Percentiles rank a stretch among this genome's conserved stretches.
Evolutionary conservation across 192 early-diverging fungal species (phyloP).

Genomic region (Coemansia sp.): DNA sequence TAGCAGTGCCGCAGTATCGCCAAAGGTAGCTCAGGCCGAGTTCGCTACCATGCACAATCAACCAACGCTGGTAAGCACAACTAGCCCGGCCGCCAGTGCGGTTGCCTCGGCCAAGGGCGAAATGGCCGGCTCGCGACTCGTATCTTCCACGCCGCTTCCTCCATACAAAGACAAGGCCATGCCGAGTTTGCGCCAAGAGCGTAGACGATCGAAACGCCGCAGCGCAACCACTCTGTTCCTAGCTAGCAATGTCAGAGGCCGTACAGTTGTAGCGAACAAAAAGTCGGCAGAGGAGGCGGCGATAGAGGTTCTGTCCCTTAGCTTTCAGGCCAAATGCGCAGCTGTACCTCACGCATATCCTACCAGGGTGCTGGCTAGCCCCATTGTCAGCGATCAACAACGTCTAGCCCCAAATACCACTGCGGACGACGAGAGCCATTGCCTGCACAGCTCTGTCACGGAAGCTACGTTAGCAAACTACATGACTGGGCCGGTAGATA

Average conservation of each 20-base stretch:
- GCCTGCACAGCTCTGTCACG: neutral
- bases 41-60: slow-evolving; percentile 32
- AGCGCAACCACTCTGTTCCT: slow-evolving; percentile 47
- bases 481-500: neutral
- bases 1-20: slow-evolving; percentile 6
- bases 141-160: neutral
- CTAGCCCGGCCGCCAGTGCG: neutral
- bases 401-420: neutral
- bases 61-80: slow-evolving; percentile 30
- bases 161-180: slow-evolving; percentile 7
- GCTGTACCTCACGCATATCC: neutral
- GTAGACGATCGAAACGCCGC: slow-evolving; percentile 43
- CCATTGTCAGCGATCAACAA: neutral
- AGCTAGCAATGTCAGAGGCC: slow-evolving; percentile 13
- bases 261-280: slow-evolving; percentile 12
- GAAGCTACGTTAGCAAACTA: neutral
- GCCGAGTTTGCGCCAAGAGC: slow-evolving; percentile 28
- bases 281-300: slow-evolving; percentile 31
- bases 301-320: slow-evolving; percentile 14
- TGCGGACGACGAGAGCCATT: neutral
- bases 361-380: neutral
- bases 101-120: neutral
- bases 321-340: neutral
- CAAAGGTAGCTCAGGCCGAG: slow-evolving; percentile 11
- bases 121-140: neutral